Evolutionary conservation across 371 early-diverging fungal genomes (phyloP).

Genomic region (Mortierella sp.): DNA sequence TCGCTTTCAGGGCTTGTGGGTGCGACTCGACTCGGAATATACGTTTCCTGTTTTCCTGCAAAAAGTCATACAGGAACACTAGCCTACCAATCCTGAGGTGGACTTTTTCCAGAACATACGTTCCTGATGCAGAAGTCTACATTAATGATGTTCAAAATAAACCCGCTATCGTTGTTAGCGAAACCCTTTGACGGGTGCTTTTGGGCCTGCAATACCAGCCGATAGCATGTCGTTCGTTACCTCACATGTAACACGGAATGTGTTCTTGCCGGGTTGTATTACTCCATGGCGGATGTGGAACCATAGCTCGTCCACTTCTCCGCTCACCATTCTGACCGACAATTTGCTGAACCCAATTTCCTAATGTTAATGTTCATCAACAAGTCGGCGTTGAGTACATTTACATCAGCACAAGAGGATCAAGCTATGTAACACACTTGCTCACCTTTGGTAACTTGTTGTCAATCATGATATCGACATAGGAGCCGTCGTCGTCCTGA

Average conservation of each 20-base stretch:
- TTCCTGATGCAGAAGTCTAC: slow-evolving; percentile 71
- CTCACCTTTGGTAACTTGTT: slow-evolving; percentile 69
- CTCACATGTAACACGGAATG: slow-evolving; percentile 68
- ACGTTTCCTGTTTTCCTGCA: slow-evolving; percentile 69
- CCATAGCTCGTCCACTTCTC: slow-evolving; percentile 62
- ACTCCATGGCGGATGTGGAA: slow-evolving; percentile 48
- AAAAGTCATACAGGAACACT: slow-evolving; percentile 68
- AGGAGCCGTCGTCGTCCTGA: slow-evolving; percentile 67
- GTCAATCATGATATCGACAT: slow-evolving; percentile 67
- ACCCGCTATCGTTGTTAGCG: no score
- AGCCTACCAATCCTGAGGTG: slow-evolving; percentile 67
- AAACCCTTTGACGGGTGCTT: no score
- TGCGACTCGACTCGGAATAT: slow-evolving; percentile 67
- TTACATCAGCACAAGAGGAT: no score
- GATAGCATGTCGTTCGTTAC: slow-evolving; percentile 50
- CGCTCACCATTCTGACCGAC: slow-evolving; percentile 66
- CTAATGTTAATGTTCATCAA: slow-evolving; percentile 30
- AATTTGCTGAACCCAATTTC: slow-evolving; percentile 63
- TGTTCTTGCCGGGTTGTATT: slow-evolving; percentile 74
- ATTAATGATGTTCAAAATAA: no score
- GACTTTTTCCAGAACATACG: slow-evolving; percentile 72
- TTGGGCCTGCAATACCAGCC: no score
- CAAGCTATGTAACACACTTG: background rate
- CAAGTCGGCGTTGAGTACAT: no score
- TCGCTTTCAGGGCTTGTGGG: slow-evolving; percentile 50